Base-by-base conservation (phyloP, 768 basidiomycete genomes). In the Podaxis carcinomalis region DNA sequence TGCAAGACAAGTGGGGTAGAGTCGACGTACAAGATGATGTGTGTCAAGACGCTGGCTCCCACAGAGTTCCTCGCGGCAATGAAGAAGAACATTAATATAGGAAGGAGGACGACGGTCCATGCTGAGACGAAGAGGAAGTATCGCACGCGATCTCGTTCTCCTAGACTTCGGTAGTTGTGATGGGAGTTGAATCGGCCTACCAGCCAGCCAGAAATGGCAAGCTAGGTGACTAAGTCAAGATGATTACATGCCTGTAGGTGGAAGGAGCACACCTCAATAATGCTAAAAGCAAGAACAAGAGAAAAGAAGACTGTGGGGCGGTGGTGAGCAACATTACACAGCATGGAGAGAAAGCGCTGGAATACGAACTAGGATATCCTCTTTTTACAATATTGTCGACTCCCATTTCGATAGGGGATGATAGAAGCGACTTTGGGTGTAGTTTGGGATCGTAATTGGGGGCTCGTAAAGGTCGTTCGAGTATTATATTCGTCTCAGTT, bases 191-290 rank as follows among this genome's bases (percentile, higher is more conserved):
- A 93, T 47, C 75, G 78, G 13, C 85, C 75, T 6, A 82, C 80
- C 47, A 94, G 78, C 84, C 88, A 93, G 4, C 90, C 86, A 3
- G 92, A 79, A 63, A 91, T 83, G 25, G 84, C 75, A 66, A 91
- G 78, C 89, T 91, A 63, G 1, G 25, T 19, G 2, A 10, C 10
- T 4, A 5, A 5, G 4, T 49, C 23, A 44, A 21, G 21, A 28
- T 32, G 36, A 32, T 16, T 19, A 7, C n/a, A 27, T 14, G 19
- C 21, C 10, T 11, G 3, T 10, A 27, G 11, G 21, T 4, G n/a
- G 27, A 36, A 19, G 37, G 19, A 3, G 16, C 36, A 21, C 49
- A 61, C 59, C 35, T 35, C 32, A 16, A 61, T 61, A 13, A 61
- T 35, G 9, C 35, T 14, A n/a, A 55, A 61, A 2, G n/a, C 6